These are phyloP conservation scores for Castanea mollissima DNA, from an alignment of 306 rosid species.

Conservation along the genomic window DNA sequence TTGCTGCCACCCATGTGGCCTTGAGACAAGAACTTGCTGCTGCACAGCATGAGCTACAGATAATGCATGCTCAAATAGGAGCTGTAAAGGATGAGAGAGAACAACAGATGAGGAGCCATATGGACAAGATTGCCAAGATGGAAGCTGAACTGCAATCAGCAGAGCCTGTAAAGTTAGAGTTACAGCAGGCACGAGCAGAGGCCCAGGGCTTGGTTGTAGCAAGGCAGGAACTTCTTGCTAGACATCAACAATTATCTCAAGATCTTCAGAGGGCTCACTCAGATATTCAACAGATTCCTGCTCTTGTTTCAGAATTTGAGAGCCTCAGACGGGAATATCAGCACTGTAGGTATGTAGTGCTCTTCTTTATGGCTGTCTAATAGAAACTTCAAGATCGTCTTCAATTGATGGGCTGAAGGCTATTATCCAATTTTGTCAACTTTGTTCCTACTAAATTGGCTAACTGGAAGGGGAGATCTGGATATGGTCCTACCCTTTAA, in stretches of 20 bases:
- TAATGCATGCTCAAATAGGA: slow-evolving; percentile 67
- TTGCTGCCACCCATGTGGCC: slow-evolving; percentile 73
- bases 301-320: slow-evolving; percentile 67
- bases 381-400: not conserved
- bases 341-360: slow-evolving; percentile 68
- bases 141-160: slow-evolving; percentile 58
- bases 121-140: slow-evolving; percentile 75
- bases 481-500: not conserved
- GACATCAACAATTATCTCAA: slow-evolving; percentile 64
- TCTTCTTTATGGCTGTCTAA: slow-evolving; percentile 3
- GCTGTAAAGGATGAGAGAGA: slow-evolving; percentile 76
- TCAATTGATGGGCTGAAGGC: not conserved
- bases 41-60: slow-evolving; percentile 86
- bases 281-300: slow-evolving; percentile 81
- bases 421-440: not conserved
- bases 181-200: slow-evolving; percentile 72
- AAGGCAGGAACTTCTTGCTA: slow-evolving; percentile 74
- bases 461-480: not conserved
- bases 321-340: slow-evolving; percentile 83
- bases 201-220: slow-evolving; percentile 59
- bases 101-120: slow-evolving; percentile 54
- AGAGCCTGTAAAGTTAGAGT: slow-evolving; percentile 64
- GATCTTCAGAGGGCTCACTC: slow-evolving; percentile 80
- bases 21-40: slow-evolving; percentile 85
- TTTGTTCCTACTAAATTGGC: too few species aligned